Percentiles rank a stretch among this genome's conserved stretches.
These are phyloP conservation scores for Suillus weaverae DNA, from an alignment of 768 basidiomycete genomes.

Conservation along the genomic window DNA sequence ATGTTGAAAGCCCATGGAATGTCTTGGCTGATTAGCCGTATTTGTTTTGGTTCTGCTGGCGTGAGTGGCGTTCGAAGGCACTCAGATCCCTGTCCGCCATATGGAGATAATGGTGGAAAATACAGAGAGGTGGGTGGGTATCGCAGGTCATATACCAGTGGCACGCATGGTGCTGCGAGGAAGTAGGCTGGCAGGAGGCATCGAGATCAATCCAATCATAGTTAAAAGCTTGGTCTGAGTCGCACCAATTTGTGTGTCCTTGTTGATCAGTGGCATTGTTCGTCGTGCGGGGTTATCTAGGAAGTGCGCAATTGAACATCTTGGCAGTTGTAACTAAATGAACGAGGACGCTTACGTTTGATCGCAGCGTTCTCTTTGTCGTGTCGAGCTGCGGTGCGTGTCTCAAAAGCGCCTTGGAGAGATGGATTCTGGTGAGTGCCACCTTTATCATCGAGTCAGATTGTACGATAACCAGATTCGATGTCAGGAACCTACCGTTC, in stretches of 20 bases:
- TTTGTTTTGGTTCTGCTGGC: background rate
- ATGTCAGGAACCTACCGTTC: background rate
- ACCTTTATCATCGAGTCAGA: background rate
- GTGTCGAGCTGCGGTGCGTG: conserved; percentile 3
- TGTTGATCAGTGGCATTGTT: background rate
- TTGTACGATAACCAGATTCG: background rate
- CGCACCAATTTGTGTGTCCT: background rate
- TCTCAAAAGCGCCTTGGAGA: background rate
- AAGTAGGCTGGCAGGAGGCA: background rate
- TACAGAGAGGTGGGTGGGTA: background rate
- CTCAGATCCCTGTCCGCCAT: background rate
- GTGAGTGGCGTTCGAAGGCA: conserved; percentile 7
- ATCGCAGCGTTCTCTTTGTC: conserved; percentile 1
- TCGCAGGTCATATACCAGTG: conserved; percentile 11
- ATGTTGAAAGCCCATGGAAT: conserved; percentile 13
- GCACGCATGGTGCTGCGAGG: conserved; percentile 1
- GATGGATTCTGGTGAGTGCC: background rate
- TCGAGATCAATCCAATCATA: background rate
- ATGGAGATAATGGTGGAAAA: conserved; percentile 4
- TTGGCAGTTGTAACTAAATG: background rate
- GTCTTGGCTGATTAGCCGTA: conserved; percentile 11
- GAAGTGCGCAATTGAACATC: background rate
- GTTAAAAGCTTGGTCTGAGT: background rate
- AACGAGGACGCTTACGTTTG: background rate
- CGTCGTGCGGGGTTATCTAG: background rate